Evolutionary conservation across 176 grass and related monocot species (phyloP).

Genomic region (Carex kokanica): DNA sequence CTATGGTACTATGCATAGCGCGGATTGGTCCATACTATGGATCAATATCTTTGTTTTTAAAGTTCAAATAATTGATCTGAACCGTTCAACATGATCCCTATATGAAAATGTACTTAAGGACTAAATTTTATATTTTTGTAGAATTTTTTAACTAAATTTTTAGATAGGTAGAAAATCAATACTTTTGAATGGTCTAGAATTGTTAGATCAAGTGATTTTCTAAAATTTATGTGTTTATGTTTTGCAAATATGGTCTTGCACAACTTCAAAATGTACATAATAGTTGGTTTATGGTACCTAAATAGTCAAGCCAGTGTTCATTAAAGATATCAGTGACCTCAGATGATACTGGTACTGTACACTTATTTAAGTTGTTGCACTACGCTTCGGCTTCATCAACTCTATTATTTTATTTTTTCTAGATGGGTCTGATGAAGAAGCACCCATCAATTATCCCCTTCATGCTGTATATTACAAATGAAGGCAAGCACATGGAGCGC

Average conservation of each 20-base stretch:
- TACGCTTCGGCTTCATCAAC: neutral
- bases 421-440: slow-evolving; percentile 99
- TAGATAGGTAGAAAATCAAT: too few relatives aligned
- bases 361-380: neutral
- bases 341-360: neutral
- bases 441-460: slow-evolving; percentile 97
- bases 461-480: slow-evolving; percentile 93
- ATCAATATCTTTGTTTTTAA: too few relatives aligned
- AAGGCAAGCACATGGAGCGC: slow-evolving; percentile 91
- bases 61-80: too few relatives aligned
- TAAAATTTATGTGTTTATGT: slow-evolving; percentile 6
- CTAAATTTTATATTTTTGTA: too few relatives aligned
- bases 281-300: neutral
- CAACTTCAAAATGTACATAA: neutral
- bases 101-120: too few relatives aligned
- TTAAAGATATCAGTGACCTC: neutral
- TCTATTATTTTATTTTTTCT: neutral
- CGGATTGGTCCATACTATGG: too few relatives aligned
- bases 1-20: too few relatives aligned
- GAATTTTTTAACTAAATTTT: too few relatives aligned
- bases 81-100: too few relatives aligned
- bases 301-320: neutral
- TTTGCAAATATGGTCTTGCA: slow-evolving; percentile 5
- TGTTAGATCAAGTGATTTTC: too few relatives aligned
- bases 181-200: too few relatives aligned